phyloP scores from a whole-genome alignment of 192 early-diverging fungal genomes.

The Linnemannia zychae region DNA sequence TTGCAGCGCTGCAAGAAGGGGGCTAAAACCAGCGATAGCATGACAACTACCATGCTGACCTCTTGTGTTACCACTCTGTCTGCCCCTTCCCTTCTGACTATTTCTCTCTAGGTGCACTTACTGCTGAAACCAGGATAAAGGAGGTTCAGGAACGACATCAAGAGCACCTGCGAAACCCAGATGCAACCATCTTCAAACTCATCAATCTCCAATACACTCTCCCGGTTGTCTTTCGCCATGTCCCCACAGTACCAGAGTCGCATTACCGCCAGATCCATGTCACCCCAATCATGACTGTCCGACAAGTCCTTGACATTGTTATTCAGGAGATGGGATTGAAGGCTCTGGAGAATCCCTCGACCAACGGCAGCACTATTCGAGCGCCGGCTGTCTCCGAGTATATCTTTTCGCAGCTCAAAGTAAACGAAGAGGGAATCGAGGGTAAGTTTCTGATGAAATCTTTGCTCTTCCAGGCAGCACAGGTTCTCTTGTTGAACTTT shows the following conservation, averaged over 20 bases:
- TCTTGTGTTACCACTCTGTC: neutral
- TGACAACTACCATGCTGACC: neutral
- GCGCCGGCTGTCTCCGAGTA: slow-evolving; percentile 20
- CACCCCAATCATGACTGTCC: slow-evolving; percentile 28
- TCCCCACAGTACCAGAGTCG: slow-evolving; percentile 46
- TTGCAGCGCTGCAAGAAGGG: neutral
- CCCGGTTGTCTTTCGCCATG: slow-evolving; percentile 49
- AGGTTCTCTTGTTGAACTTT: neutral
- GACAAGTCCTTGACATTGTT: slow-evolving; percentile 34
- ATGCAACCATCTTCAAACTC: slow-evolving; percentile 52
- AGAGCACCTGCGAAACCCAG: slow-evolving; percentile 28
- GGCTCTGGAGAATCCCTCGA: slow-evolving; percentile 14
- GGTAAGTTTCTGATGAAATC: slow-evolving; percentile 13
- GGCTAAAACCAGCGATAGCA: slow-evolving; percentile 1
- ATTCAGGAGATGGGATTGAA: slow-evolving; percentile 48
- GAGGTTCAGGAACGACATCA: slow-evolving; percentile 51
- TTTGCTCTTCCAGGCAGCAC: neutral
- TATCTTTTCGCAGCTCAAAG: slow-evolving; percentile 38
- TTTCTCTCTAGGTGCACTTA: slow-evolving; percentile 19
- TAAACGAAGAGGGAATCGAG: slow-evolving; percentile 38
- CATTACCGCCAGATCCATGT: slow-evolving; percentile 51
- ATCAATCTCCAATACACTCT: slow-evolving; percentile 37
- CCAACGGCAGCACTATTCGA: slow-evolving; percentile 2
- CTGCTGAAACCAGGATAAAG: slow-evolving; percentile 32
- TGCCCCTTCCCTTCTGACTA: neutral